Percentiles rank a stretch among this genome's conserved stretches.
Conservation (phyloP, 768 basidiomycete genomes). For the Lactarius quietus region DNA sequence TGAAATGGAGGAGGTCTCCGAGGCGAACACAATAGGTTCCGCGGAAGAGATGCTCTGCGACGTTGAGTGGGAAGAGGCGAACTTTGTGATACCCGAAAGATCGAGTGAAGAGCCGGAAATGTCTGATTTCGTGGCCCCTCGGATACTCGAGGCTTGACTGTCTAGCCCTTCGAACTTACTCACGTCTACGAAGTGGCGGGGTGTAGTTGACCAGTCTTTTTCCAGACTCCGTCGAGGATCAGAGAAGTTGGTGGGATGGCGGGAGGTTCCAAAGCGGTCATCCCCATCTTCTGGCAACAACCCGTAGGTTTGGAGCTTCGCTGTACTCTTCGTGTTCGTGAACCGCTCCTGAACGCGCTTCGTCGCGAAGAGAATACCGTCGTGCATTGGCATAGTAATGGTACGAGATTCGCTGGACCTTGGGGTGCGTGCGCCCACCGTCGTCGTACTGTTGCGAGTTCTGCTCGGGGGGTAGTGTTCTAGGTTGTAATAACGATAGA, state of each 20-base stretch:
- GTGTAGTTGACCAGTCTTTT: background rate
- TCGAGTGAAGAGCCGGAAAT: background rate
- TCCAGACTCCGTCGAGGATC: background rate
- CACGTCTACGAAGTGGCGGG: conserved; percentile 7
- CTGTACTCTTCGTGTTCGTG: conserved; percentile 30
- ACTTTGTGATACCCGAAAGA: background rate
- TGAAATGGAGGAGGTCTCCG: background rate
- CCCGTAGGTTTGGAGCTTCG: conserved; percentile 8
- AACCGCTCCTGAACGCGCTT: conserved; percentile 71
- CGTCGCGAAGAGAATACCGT: conserved; percentile 61
- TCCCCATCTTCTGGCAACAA: conserved; percentile 16
- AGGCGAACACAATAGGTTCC: background rate
- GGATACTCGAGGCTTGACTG: background rate
- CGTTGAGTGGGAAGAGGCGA: background rate
- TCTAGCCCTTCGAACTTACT: background rate
- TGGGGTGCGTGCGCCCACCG: conserved; percentile 26
- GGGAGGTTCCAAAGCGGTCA: conserved; percentile 6
- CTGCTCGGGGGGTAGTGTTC: conserved; percentile 26
- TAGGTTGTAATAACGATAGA: conserved; percentile 59
- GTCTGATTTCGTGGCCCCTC: too few species aligned
- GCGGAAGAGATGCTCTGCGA: background rate
- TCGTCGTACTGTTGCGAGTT: conserved; percentile 27
- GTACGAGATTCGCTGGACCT: conserved; percentile 11
- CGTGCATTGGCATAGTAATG: conserved; percentile 16
- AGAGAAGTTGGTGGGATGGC: background rate